A percentile compares a stretch with the other conserved stretches of the same genome.
phyloP scores from a whole-genome alignment of 768 basidiomycete species.

The Phylloporus arenicola region DNA sequence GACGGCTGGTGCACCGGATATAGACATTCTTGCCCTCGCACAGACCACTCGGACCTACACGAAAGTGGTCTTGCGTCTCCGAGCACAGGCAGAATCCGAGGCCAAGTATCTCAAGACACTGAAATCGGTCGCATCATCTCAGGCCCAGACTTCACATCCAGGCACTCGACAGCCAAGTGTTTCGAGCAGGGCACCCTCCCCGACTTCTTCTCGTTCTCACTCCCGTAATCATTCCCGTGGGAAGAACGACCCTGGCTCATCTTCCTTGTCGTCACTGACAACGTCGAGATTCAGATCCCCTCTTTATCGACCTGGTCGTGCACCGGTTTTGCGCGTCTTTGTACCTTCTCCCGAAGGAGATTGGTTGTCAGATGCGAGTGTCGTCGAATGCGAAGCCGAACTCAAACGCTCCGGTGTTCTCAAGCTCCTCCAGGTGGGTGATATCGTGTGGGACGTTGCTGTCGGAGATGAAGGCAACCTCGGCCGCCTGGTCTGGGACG shows the following conservation, averaged over 20 bases:
- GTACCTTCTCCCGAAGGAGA: slow-evolving; percentile 83
- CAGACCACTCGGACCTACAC: slow-evolving; percentile 71
- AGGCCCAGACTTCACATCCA: slow-evolving; percentile 9
- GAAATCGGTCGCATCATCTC: slow-evolving; percentile 15
- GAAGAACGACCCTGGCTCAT: slow-evolving; percentile 22
- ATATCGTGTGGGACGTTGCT: slow-evolving; percentile 84
- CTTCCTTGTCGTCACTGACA: slow-evolving; percentile 15
- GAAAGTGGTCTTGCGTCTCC: slow-evolving; percentile 71
- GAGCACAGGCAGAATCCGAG: slow-evolving; percentile 72
- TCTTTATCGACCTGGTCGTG: slow-evolving; percentile 63
- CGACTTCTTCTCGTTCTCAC: slow-evolving; percentile 35
- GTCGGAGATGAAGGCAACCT: slow-evolving; percentile 83
- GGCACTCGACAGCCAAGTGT: slow-evolving; percentile 34
- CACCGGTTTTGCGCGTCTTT: slow-evolving; percentile 74
- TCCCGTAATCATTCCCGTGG: slow-evolving; percentile 40
- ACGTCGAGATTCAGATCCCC: slow-evolving; percentile 56
- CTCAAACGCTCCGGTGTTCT: slow-evolving; percentile 48
- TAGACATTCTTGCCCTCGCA: slow-evolving; percentile 46
- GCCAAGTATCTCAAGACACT: slow-evolving; percentile 20
- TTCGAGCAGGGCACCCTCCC: slow-evolving; percentile 67
- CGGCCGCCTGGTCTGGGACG: slow-evolving; percentile 83
- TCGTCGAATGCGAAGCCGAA: slow-evolving; percentile 80
- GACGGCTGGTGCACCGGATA: slow-evolving; percentile 26
- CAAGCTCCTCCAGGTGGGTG: slow-evolving; percentile 62
- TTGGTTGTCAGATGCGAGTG: slow-evolving; percentile 79